phyloP scores from a whole-genome alignment of 306 rosid genomes.

The Amphicarpaea edgeworthii region DNA sequence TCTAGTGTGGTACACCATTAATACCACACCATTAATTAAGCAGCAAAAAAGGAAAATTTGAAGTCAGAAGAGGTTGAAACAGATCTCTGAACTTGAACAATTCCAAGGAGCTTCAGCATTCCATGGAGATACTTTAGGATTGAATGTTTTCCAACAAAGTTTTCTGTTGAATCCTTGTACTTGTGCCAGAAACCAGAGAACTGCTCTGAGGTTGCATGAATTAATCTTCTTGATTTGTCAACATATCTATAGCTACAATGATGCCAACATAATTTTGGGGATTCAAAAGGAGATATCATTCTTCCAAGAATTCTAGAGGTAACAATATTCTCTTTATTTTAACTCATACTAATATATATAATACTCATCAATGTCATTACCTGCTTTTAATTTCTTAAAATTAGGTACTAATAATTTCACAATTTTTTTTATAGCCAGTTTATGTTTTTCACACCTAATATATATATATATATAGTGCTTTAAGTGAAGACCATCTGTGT shows the following conservation, averaged over 20 bases:
- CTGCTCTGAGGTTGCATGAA: neutral
- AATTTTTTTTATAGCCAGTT: neutral
- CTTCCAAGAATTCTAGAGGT: conserved; percentile 39
- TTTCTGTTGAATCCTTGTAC: neutral
- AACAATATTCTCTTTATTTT: conserved; percentile 18
- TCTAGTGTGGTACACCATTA: conserved; percentile 4
- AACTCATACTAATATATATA: neutral
- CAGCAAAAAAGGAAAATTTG: conserved; percentile 8
- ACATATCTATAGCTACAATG: conserved; percentile 4
- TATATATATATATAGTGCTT: neutral
- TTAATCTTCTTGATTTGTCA: conserved; percentile 37
- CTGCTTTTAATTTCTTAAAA: neutral
- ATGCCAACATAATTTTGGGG: conserved; percentile 21
- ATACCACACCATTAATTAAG: conserved; percentile 20
- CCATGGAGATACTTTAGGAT: conserved; percentile 28
- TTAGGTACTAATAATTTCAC: neutral
- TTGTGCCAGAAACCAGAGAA: conserved; percentile 21
- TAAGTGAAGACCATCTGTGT: conserved; percentile 4
- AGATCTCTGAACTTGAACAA: conserved; percentile 36
- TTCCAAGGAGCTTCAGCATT: conserved; percentile 33
- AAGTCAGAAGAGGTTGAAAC: neutral
- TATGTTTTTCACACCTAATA: conserved; percentile 22
- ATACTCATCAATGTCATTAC: neutral
- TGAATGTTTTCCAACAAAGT: neutral
- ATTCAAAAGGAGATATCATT: conserved; percentile 27